Percentiles rank a stretch among this genome's conserved stretches.
phyloP scores from a whole-genome alignment of 257 asterid genomes.

The Scutellaria baicalensis region DNA sequence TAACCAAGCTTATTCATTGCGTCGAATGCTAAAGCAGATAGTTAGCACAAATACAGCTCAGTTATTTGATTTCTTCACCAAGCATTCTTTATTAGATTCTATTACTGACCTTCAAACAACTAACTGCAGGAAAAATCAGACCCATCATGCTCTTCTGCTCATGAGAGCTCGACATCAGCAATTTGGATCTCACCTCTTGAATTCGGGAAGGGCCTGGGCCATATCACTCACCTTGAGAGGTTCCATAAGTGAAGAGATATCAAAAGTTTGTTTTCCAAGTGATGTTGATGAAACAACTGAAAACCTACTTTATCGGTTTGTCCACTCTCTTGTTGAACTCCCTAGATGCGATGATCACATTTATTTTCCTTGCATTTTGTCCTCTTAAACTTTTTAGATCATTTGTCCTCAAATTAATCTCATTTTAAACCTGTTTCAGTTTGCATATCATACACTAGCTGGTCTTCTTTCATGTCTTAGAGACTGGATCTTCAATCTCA shows the following conservation, averaged over 20 bases:
- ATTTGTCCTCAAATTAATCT: neutral
- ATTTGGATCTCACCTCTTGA: conserved; percentile 43
- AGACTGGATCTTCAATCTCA: neutral
- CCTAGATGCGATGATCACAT: neutral
- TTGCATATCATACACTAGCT: neutral
- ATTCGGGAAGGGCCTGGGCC: conserved; percentile 85
- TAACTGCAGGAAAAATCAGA: conserved; percentile 53
- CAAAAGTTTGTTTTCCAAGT: conserved; percentile 56
- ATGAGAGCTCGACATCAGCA: conserved; percentile 30
- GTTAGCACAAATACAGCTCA: too few species aligned
- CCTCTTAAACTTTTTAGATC: neutral
- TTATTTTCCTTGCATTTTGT: neutral
- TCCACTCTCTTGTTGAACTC: conserved; percentile 16
- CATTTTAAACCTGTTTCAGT: neutral
- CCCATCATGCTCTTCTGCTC: conserved; percentile 40
- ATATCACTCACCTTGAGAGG: conserved; percentile 71
- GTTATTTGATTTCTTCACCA: neutral
- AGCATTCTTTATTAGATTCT: neutral
- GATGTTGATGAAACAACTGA: conserved; percentile 37
- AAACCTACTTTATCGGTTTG: conserved; percentile 64
- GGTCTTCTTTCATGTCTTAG: neutral
- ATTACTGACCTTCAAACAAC: conserved; percentile 10
- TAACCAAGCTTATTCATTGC: too few species aligned
- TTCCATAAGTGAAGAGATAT: conserved; percentile 54
- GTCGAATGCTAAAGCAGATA: neutral